Percentiles rank a stretch among this genome's conserved stretches.
phyloP scores from a whole-genome alignment of 805 yeast species.

The Candida manassasensis region DNA sequence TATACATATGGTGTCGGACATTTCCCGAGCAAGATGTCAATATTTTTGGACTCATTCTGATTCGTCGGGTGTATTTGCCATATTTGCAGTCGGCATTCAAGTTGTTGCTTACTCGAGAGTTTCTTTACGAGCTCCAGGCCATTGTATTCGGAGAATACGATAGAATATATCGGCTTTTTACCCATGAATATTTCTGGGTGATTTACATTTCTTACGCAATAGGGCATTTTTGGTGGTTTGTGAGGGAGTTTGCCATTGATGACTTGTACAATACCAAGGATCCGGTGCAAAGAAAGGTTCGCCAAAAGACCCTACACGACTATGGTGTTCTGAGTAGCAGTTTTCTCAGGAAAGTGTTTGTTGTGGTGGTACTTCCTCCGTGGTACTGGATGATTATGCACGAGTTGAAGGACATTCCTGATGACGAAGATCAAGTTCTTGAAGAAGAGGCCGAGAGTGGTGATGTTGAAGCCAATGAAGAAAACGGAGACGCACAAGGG shows the following conservation, averaged over 20 bases:
- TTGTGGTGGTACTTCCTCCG: constrained; percentile 23
- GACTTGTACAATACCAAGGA: constrained; percentile 14
- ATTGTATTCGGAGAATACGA: constrained; percentile 5
- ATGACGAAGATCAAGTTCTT: not conserved
- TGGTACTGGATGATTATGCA: constrained; percentile 28
- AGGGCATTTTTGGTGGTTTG: constrained; percentile 29
- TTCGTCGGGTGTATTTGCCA: constrained; percentile 21
- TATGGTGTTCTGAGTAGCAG: constrained; percentile 11
- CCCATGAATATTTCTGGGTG: constrained; percentile 9
- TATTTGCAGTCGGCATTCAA: constrained; percentile 8
- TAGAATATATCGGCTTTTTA: constrained; percentile 1
- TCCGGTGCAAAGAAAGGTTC: constrained; percentile 10
- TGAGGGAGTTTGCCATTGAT: constrained; percentile 15
- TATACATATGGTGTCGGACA: constrained; percentile 26
- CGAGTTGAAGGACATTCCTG: constrained; percentile 10
- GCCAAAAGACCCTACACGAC: constrained; percentile 10
- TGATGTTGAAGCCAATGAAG: not conserved
- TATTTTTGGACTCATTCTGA: constrained; percentile 18
- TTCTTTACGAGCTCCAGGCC: constrained; percentile 5
- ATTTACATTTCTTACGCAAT: constrained; percentile 9
- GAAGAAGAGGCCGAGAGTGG: not conserved
- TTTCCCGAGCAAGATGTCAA: constrained; percentile 21
- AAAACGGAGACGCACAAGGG: not conserved
- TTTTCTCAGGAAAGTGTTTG: constrained; percentile 9
- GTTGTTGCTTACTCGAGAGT: constrained; percentile 5